Base-by-base conservation (phyloP, 176 grass and related monocot genomes). In the Avena sativa region DNA sequence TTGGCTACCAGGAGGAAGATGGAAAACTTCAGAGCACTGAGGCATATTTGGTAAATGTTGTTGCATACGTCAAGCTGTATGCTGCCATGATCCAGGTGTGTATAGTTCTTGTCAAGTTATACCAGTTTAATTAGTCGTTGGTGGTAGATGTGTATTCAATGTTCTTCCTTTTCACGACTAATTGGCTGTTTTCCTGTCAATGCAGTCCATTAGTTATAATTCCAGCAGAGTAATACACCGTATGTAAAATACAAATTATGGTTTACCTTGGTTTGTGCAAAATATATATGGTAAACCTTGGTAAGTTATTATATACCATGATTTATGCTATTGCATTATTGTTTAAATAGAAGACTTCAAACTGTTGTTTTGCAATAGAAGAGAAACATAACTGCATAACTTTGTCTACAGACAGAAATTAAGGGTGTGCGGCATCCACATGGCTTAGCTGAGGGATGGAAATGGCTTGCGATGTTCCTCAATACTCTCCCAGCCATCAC, bases 51-150 rank as follows among this genome's bases (percentile, higher is more conserved):
- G 91, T 86, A 57, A 79, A 90, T 19, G 79, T 90, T 13, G 74
- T 79, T 28, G 90, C 93, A 70, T 98, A 98, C 8, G 51, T 98
- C 59, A 94, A 98, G 81, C 65, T 98, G 53, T 98, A 96, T 91
- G 88, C 92, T 66, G 97, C 92, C 63, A 87, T 98, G 80, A 85
- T 96, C 89, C 93, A 98, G 96, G 96, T 98, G 57, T 91, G 79
- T 83, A 30, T 17, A 81, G 56, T 74, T 62, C 48, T 87, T 28
- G 64, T 28, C 62, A 86, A 49, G 28, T 55, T 2, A 17, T 19
- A 51, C 40, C 20, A 23, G 13, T 34, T 9, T 78, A 21, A 72
- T 83, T 72, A 25, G 23, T 58, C 36, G 4, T 44, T 57, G 14
- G 51, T 58, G 15, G 20, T 83, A 36, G 66, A 20, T 83, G 25